Percentiles rank a stretch among this genome's conserved stretches.
Conservation (phyloP, 2,329 filamentous ascomycete species). For the Ascosphaera aggregata region DNA sequence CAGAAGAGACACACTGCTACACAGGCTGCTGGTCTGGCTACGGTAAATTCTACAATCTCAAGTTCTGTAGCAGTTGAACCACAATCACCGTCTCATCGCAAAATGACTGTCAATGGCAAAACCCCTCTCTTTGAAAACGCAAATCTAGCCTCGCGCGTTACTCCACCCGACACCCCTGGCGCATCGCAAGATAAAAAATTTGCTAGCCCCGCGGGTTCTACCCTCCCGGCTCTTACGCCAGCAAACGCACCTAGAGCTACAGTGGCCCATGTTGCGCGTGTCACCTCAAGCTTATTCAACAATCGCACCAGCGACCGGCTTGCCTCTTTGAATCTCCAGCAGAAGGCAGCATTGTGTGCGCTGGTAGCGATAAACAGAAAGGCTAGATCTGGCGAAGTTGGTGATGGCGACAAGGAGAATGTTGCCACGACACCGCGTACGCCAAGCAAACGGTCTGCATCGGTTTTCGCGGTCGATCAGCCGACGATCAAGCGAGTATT, state of each 20-base stretch:
- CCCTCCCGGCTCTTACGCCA: conserved; percentile 36
- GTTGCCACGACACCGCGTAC: conserved; percentile 13
- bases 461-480: conserved; percentile 30
- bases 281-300: conserved; percentile 73
- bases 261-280: conserved; percentile 75
- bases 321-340: conserved; percentile 74
- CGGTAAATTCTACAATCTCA: not conserved
- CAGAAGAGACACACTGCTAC: conserved; percentile 34
- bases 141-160: conserved; percentile 40
- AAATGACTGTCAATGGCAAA: conserved; percentile 38
- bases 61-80: not conserved
- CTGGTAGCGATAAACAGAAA: conserved; percentile 69
- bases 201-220: conserved; percentile 8
- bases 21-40: conserved; percentile 5
- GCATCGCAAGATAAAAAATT: conserved; percentile 10
- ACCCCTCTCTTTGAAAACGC: conserved; percentile 58
- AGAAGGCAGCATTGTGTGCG: conserved; percentile 83
- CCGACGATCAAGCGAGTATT: conserved; percentile 68
- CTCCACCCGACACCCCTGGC: conserved; percentile 18
- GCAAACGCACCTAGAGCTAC: conserved; percentile 71
- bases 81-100: conserved; percentile 16
- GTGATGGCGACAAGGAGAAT: conserved; percentile 4
- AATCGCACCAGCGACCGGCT: conserved; percentile 72
- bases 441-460: conserved; percentile 34
- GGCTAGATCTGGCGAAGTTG: conserved; percentile 22